A percentile compares a stretch with the other conserved stretches of the same genome.
These are phyloP conservation scores for Thelephora ganbajun DNA, from an alignment of 768 basidiomycete species.

Conservation along the genomic window DNA sequence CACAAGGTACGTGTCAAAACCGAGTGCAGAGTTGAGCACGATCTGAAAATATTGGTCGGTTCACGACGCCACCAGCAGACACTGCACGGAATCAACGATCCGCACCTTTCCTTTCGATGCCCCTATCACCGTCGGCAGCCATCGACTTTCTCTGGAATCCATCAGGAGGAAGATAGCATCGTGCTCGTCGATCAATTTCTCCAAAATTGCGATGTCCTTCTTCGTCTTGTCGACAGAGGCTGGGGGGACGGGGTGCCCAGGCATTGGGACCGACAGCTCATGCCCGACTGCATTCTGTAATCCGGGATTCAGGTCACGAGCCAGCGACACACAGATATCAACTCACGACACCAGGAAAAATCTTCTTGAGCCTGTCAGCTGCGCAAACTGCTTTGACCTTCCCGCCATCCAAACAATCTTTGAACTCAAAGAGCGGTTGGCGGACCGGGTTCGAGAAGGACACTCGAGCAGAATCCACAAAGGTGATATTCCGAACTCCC, in stretches of 20 bases:
- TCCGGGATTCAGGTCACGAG: not conserved
- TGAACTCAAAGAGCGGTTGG: slow-evolving; percentile 92
- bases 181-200: slow-evolving; percentile 68
- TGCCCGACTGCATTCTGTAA: slow-evolving; percentile 69
- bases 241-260: slow-evolving; percentile 81
- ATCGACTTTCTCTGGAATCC: slow-evolving; percentile 96
- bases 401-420: slow-evolving; percentile 85
- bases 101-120: slow-evolving; percentile 72
- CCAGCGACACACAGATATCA: not conserved
- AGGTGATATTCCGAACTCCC: slow-evolving; percentile 88
- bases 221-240: slow-evolving; percentile 39
- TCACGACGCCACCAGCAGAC: not conserved
- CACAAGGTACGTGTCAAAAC: slow-evolving; percentile 92
- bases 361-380: slow-evolving; percentile 69
- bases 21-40: slow-evolving; percentile 86
- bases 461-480: slow-evolving; percentile 83
- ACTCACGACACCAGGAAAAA: slow-evolving; percentile 87
- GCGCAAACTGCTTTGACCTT: slow-evolving; percentile 90
- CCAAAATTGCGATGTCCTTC: slow-evolving; percentile 59
- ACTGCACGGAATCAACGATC: not conserved
- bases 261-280: slow-evolving; percentile 85
- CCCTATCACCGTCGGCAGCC: slow-evolving; percentile 87
- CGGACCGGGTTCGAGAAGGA: slow-evolving; percentile 97
- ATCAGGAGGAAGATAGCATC: slow-evolving; percentile 89
- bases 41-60: slow-evolving; percentile 33